Evolutionary conservation across 192 early-diverging fungal genomes (phyloP), one percentile per base, ranked within the genome.

Genomic region (Backusella tarrabulga): DNA sequence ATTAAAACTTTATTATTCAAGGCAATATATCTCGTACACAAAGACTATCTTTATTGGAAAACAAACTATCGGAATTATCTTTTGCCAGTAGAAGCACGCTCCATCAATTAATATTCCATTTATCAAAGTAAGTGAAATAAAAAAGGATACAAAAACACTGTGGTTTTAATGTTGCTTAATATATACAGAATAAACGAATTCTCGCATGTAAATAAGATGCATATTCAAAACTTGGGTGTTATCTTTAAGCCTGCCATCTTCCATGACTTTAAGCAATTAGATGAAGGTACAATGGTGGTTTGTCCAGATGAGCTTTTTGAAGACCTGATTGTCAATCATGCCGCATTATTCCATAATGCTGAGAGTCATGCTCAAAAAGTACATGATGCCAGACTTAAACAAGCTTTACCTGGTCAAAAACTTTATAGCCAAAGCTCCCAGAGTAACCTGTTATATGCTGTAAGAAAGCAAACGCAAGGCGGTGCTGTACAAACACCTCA

Each of bases 231-330:
- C 72, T 34, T 93, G 0, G 86, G 85, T 12, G 78, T 93, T 68
- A 85, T 93, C 26, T 93, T 93, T 60, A 87, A 85, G 3, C 87
- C 90, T 0, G 89, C 88, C 3, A 85, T 91, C 34, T 92, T 92
- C 80, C 87, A 89, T 38, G 85, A 88, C n/a, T 84, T 81, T 34
- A 85, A 86, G 52, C 84, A 83, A 50, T 83, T 84, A 21, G 79
- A 80, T 76, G 71, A 72, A 15, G 34, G 23, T 29, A n/a, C 60
- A 32, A 63, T 63, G 21, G 81, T 78, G 29, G 78, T 73, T 50
- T 36, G 40, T 11, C 69, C 44, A 15, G 81, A 82, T 42, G 34
- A 36, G n/a, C 54, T 82, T 14, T 78, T 82, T 75, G 81, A 82
- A 42, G 81, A 82, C 41, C 46, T 82, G 23, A 35, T 82, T n/a